phyloP scores from a whole-genome alignment of 371 early-diverging fungal genomes.

The Mucor irregularis region DNA sequence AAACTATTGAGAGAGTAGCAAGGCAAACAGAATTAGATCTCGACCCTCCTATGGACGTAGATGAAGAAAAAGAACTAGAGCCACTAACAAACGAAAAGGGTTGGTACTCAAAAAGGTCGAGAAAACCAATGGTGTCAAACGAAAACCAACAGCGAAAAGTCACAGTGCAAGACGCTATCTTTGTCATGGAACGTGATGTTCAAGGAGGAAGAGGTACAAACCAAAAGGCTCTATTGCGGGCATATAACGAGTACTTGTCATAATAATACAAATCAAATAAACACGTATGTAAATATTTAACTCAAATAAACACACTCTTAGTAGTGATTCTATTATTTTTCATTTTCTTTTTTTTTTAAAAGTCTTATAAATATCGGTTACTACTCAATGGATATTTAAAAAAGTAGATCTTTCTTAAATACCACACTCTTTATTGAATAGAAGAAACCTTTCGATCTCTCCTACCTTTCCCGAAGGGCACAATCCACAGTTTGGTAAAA shows the following conservation, averaged over 20 bases:
- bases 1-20: conserved; percentile 70
- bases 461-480: conserved; percentile 36
- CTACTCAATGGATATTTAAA: neutral
- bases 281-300: neutral
- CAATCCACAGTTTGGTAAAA: conserved; percentile 21
- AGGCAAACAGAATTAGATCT: conserved; percentile 58
- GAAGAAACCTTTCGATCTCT: conserved; percentile 14
- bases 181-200: conserved; percentile 72
- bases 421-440: neutral
- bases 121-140: neutral
- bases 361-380: neutral
- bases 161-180: conserved; percentile 72
- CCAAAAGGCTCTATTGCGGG: conserved; percentile 63
- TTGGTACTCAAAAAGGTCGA: conserved; percentile 21
- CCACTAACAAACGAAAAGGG: neutral
- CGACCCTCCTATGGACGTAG: conserved; percentile 41
- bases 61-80: conserved; percentile 42
- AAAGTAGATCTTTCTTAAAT: neutral
- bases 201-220: conserved; percentile 60
- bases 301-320: no score
- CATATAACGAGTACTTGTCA: conserved; percentile 51
- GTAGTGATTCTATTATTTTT: conserved; percentile 3
- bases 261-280: conserved; percentile 5
- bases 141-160: conserved; percentile 43
- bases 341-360: neutral